Conservation (phyloP, 371 early-diverging fungal genomes). For the Mucor plumbeus region DNA sequence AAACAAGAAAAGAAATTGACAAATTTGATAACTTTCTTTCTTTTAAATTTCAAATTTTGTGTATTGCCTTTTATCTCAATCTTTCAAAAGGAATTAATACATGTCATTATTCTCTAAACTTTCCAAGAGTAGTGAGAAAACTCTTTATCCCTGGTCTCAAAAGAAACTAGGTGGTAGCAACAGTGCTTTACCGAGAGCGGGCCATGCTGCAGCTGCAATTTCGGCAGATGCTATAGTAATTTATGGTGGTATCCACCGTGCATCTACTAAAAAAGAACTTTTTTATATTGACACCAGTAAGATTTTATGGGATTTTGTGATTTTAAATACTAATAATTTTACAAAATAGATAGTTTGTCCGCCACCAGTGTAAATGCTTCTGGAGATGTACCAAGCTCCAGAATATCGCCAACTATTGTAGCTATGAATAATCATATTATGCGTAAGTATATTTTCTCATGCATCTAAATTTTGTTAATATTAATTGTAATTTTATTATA, state of each 20-base stretch:
- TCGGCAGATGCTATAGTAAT: constrained; percentile 58
- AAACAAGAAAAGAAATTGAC: too few species aligned
- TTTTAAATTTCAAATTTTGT: too few species aligned
- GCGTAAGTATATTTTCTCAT: constrained; percentile 29
- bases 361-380: constrained; percentile 37
- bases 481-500: constrained; percentile 3
- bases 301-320: background rate
- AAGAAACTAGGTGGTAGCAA: constrained; percentile 46
- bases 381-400: constrained; percentile 47
- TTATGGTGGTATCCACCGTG: constrained; percentile 63
- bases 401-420: constrained; percentile 40
- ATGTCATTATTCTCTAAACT: constrained; percentile 60
- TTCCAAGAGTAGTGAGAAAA: constrained; percentile 54
- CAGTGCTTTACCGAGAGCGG: constrained; percentile 58
- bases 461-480: background rate
- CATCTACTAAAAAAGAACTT: constrained; percentile 56
- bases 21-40: too few species aligned
- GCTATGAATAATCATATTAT: constrained; percentile 42
- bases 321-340: background rate
- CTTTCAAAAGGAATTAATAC: background rate
- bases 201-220: constrained; percentile 61
- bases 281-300: constrained; percentile 69
- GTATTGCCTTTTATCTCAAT: too few species aligned
- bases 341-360: constrained; percentile 35
- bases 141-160: constrained; percentile 57